Conservation (phyloP, 2,329 filamentous ascomycete species). For the Verticillium isaacii region DNA sequence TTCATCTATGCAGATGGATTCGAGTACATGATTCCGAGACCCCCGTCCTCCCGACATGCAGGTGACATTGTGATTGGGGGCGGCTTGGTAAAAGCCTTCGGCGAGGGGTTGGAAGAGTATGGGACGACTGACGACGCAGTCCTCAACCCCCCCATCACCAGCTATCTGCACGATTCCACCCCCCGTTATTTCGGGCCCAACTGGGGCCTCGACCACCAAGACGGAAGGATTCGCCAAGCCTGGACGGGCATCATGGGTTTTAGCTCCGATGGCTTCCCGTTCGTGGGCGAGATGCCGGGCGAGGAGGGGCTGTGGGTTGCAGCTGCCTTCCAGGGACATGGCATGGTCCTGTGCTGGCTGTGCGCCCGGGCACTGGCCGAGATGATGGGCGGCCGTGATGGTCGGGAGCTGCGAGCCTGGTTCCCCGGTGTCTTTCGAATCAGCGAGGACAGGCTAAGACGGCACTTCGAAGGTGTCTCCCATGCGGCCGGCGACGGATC, state of each 20-base stretch:
- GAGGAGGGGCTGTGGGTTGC: slow-evolving; percentile 47
- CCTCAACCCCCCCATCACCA: slow-evolving; percentile 44
- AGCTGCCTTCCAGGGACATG: slow-evolving; percentile 61
- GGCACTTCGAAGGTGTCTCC: slow-evolving; percentile 3
- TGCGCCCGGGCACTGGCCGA: slow-evolving; percentile 51
- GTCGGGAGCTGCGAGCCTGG: slow-evolving; percentile 35
- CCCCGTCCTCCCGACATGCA: slow-evolving; percentile 32
- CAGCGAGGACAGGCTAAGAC: slow-evolving; percentile 35
- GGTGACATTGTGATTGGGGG: slow-evolving; percentile 60
- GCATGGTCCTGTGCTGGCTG: slow-evolving; percentile 60
- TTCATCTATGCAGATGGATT: slow-evolving; percentile 58
- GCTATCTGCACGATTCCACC: slow-evolving; percentile 38
- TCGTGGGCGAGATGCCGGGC: slow-evolving; percentile 43
- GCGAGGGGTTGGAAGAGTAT: slow-evolving; percentile 41
- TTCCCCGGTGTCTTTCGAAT: slow-evolving; percentile 48
- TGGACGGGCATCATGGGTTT: slow-evolving; percentile 57
- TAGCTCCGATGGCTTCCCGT: slow-evolving; percentile 45
- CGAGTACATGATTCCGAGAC: slow-evolving; percentile 62
- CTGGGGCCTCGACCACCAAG: slow-evolving; percentile 39
- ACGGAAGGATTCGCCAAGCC: slow-evolving; percentile 34
- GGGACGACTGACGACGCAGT: slow-evolving; percentile 52
- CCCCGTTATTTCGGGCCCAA: slow-evolving; percentile 45
- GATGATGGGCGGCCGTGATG: slow-evolving; percentile 41
- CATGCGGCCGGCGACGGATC: neutral
- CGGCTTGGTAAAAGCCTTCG: slow-evolving; percentile 36